Conservation (phyloP, 2,329 filamentous ascomycete species). For the Aphanocladium album region DNA sequence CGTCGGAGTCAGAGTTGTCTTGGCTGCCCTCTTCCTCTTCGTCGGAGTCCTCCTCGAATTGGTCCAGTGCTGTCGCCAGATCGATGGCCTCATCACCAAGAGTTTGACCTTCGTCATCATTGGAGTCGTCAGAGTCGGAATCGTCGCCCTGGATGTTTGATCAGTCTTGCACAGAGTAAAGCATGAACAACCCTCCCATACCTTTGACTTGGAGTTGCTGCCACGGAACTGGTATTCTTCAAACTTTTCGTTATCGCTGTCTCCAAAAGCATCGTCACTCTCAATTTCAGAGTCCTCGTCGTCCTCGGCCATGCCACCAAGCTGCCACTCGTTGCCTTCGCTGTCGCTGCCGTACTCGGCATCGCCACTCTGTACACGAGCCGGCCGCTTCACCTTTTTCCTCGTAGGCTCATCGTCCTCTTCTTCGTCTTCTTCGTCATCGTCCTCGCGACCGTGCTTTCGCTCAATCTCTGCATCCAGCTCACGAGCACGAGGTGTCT, state of each 20-base stretch:
- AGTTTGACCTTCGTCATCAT: slow-evolving; percentile 52
- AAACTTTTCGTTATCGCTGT: slow-evolving; percentile 82
- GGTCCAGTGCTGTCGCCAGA: slow-evolving; percentile 52
- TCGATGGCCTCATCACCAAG: slow-evolving; percentile 57
- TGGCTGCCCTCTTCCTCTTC: slow-evolving; percentile 43
- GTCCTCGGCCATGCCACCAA: slow-evolving; percentile 56
- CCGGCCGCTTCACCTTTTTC: slow-evolving; percentile 38
- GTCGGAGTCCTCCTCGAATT: slow-evolving; percentile 45
- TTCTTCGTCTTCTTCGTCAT: slow-evolving; percentile 48
- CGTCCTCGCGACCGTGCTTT: slow-evolving; percentile 40
- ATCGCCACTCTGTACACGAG: slow-evolving; percentile 45
- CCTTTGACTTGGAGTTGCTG: slow-evolving; percentile 29
- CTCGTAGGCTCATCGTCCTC: slow-evolving; percentile 50
- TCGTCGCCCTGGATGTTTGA: slow-evolving; percentile 43
- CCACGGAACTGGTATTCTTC: slow-evolving; percentile 62
- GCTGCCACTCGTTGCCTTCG: slow-evolving; percentile 78
- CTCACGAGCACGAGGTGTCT: slow-evolving; percentile 46
- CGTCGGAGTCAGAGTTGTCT: slow-evolving; percentile 30
- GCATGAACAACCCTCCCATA: not conserved
- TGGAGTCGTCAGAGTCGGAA: slow-evolving; percentile 47
- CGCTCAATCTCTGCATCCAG: slow-evolving; percentile 43
- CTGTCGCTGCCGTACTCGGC: slow-evolving; percentile 76
- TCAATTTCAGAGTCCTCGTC: slow-evolving; percentile 62
- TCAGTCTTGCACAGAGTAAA: not conserved
- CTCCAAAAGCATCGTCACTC: slow-evolving; percentile 76